Evolutionary conservation across 2,329 filamentous ascomycete species (phyloP).

Genomic region (Pseudogymnoascus sp.): DNA sequence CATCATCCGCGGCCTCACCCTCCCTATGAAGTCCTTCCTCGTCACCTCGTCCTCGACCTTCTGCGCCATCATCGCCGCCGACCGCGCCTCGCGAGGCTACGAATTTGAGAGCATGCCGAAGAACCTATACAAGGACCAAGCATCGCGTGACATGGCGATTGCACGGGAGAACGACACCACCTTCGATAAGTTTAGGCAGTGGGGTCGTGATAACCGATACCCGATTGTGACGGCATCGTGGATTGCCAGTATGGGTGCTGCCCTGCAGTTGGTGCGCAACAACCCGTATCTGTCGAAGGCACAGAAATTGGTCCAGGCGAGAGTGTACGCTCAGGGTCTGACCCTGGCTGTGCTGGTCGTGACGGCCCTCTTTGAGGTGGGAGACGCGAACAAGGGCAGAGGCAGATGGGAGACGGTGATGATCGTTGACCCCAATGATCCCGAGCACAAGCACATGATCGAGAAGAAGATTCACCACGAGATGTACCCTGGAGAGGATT

Average conservation of each 20-base stretch:
- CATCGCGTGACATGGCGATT: slow-evolving; percentile 46
- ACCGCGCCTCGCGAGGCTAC: slow-evolving; percentile 61
- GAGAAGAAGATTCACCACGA: slow-evolving; percentile 86
- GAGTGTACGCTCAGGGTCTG: slow-evolving; percentile 66
- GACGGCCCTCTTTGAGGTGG: slow-evolving; percentile 59
- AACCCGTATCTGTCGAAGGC: slow-evolving; percentile 52
- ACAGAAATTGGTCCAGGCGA: slow-evolving; percentile 67
- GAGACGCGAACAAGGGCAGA: slow-evolving; percentile 66
- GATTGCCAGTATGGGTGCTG: slow-evolving; percentile 55
- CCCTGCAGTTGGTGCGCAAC: slow-evolving; percentile 53
- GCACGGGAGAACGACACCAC: slow-evolving; percentile 35
- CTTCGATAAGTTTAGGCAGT: slow-evolving; percentile 49
- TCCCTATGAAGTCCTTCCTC: slow-evolving; percentile 88
- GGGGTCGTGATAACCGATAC: slow-evolving; percentile 62
- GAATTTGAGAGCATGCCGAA: slow-evolving; percentile 62
- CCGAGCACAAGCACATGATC: slow-evolving; percentile 71
- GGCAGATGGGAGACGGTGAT: slow-evolving; percentile 79
- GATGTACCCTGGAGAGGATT: slow-evolving; percentile 77
- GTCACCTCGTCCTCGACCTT: slow-evolving; percentile 77
- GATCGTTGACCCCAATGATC: slow-evolving; percentile 72
- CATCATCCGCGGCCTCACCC: slow-evolving; percentile 69
- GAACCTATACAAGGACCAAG: slow-evolving; percentile 55
- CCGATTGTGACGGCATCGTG: slow-evolving; percentile 59
- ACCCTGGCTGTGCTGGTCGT: slow-evolving; percentile 60
- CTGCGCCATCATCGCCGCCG: slow-evolving; percentile 78